A percentile compares a stretch with the other conserved stretches of the same genome.
Conservation (phyloP, 2,329 filamentous ascomycete genomes). For the Blastomyces silverae region DNA sequence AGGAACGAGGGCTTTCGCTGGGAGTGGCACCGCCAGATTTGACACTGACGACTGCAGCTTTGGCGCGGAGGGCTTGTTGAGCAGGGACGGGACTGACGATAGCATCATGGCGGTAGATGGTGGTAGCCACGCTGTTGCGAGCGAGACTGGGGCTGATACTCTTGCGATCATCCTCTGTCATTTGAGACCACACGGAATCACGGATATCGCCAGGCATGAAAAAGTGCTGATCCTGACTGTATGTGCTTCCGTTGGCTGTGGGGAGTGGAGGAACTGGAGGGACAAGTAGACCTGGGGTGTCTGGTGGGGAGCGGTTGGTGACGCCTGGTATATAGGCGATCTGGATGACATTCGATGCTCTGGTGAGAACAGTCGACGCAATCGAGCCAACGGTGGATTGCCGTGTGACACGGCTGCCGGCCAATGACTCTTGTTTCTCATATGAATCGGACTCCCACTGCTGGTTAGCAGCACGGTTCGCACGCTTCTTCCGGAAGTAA, state of each 20-base stretch:
- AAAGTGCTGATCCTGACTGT: constrained; percentile 73
- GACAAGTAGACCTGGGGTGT: constrained; percentile 72
- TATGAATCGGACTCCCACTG: constrained; percentile 48
- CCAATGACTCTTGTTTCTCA: constrained; percentile 53
- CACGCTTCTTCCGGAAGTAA: constrained; percentile 69
- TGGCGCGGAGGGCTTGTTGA: constrained; percentile 78
- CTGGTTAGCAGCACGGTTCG: constrained; percentile 48
- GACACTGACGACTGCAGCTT: constrained; percentile 89
- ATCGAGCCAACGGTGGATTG: constrained; percentile 84
- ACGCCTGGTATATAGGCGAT: constrained; percentile 98
- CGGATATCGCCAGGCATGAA: constrained; percentile 86
- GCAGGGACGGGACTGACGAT: constrained; percentile 71
- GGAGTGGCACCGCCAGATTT: constrained; percentile 59
- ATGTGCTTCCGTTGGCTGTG: constrained; percentile 49
- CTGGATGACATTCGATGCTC: constrained; percentile 97
- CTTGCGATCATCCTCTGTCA: constrained; percentile 51
- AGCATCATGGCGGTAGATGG: constrained; percentile 87
- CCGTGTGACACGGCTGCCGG: constrained; percentile 53
- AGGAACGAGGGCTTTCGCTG: constrained; percentile 37
- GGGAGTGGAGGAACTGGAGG: constrained; percentile 94
- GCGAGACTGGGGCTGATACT: constrained; percentile 46
- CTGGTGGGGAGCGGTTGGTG: constrained; percentile 79
- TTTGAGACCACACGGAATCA: constrained; percentile 81
- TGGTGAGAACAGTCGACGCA: constrained; percentile 88
- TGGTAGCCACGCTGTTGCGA: constrained; percentile 71